A percentile compares a stretch with the other conserved stretches of the same genome.
These are phyloP conservation scores for Naganishia albida DNA, from an alignment of 1,284 basidiomycete genomes.

Conservation along the genomic window DNA sequence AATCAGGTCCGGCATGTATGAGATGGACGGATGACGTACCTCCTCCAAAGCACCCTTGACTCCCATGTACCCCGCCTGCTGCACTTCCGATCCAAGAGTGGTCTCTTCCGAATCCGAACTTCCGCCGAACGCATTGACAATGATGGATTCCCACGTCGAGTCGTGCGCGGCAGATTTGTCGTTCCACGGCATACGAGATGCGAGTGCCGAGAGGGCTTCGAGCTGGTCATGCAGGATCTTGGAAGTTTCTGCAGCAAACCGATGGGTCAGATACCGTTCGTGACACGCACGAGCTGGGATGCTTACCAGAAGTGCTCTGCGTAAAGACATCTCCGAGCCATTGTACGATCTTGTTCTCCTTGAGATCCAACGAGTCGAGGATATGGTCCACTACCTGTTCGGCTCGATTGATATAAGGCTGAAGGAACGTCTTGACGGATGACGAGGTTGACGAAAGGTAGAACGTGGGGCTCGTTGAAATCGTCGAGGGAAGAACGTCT, in stretches of 20 bases:
- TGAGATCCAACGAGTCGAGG: slow-evolving; percentile 39
- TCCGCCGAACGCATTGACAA: slow-evolving; percentile 43
- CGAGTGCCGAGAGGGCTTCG: slow-evolving; percentile 47
- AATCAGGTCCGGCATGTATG: not conserved
- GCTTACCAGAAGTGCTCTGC: slow-evolving; percentile 24
- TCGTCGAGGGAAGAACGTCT: slow-evolving; percentile 45
- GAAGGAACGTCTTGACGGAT: slow-evolving; percentile 39
- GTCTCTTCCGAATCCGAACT: slow-evolving; percentile 32
- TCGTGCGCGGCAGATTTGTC: slow-evolving; percentile 35
- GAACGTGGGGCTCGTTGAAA: slow-evolving; percentile 45
- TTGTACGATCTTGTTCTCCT: slow-evolving; percentile 45
- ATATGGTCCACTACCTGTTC: slow-evolving; percentile 41
- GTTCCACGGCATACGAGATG: slow-evolving; percentile 45
- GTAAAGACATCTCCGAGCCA: slow-evolving; percentile 46
- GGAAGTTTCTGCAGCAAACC: slow-evolving; percentile 43
- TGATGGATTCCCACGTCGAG: slow-evolving; percentile 48
- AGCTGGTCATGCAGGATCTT: slow-evolving; percentile 46
- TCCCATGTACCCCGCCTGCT: slow-evolving; percentile 45
- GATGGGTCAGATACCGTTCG: not conserved
- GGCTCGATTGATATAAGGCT: slow-evolving; percentile 48
- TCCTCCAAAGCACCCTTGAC: slow-evolving; percentile 48
- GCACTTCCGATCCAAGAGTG: slow-evolving; percentile 40
- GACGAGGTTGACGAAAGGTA: slow-evolving; percentile 41
- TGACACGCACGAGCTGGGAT: not conserved
- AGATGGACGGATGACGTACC: slow-evolving; percentile 34